A percentile compares a stretch with the other conserved stretches of the same genome.
phyloP scores from a whole-genome alignment of 2,329 filamentous ascomycete genomes.

The Phoma herbarum region DNA sequence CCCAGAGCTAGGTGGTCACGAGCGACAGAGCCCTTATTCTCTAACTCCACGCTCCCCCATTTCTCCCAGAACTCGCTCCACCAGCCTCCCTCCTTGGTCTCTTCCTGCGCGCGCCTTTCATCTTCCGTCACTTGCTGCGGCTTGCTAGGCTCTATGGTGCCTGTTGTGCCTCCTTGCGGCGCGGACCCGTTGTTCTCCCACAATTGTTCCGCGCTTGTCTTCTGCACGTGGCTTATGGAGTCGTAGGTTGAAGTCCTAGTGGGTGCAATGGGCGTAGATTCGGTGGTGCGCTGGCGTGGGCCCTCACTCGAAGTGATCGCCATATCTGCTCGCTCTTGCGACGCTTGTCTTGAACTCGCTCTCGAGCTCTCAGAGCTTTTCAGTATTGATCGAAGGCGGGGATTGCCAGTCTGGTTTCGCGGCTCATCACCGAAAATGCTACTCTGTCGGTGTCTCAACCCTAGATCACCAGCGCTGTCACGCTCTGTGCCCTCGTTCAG shows the following conservation, averaged over 20 bases:
- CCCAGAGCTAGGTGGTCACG: slow-evolving; percentile 82
- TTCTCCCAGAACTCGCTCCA: slow-evolving; percentile 65
- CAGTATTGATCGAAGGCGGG: neutral
- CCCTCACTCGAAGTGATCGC: slow-evolving; percentile 2
- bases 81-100: slow-evolving; percentile 54
- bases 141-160: neutral
- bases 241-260: slow-evolving; percentile 28
- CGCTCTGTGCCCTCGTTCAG: neutral
- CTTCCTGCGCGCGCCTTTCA: neutral
- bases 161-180: slow-evolving; percentile 4
- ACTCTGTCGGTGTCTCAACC: neutral
- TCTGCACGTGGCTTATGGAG: slow-evolving; percentile 31
- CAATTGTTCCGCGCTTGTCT: neutral
- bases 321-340: neutral
- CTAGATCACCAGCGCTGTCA: neutral
- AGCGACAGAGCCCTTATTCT: slow-evolving; percentile 86
- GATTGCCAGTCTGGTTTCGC: slow-evolving; percentile 5
- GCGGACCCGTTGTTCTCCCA: slow-evolving; percentile 11
- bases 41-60: slow-evolving; percentile 75
- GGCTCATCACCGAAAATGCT: slow-evolving; percentile 5
- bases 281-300: slow-evolving; percentile 41
- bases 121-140: neutral
- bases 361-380: neutral
- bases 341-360: neutral
- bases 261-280: slow-evolving; percentile 42